Evolutionary conservation across 129 eudicot genomes (phyloP), one percentile per base, ranked within the genome.

Genomic region (Logfia minima): DNA sequence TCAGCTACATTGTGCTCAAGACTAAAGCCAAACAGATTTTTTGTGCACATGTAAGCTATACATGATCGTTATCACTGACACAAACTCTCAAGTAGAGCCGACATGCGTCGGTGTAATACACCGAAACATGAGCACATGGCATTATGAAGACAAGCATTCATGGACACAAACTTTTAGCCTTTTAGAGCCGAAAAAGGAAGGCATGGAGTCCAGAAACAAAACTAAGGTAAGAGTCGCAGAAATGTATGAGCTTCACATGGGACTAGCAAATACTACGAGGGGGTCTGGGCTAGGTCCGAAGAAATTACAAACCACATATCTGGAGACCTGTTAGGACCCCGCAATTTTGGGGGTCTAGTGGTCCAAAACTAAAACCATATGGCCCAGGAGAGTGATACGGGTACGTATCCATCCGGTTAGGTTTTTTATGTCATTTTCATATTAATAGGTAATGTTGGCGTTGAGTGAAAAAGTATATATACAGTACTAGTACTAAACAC

Each of bases 351-450:
- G 72, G 29, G 72, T 67, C 52, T 67, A 37, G 72, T 68, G 55
- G 52, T 39, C 72, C 53, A 68, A 19, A 68, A 37, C 39, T 14
- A 13, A 39, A 13, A 21, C 29, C 24, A n/a, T 65, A 43, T 26
- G 71, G 19, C 48, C 71, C 28, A 75, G 23, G 32, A 53, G 66
- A 70, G 60, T 70, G 35, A 70, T 7, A 45, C 1, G 53, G 16
- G 51, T 45, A 14, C 32, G 28, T 71, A 71, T 21, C 76, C 18
- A 31, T 71, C 76, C n/a, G 0, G 29, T 72, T 53, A 55, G 66
- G 76, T 29, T 64, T 28, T 18, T 31, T 3, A 31, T 29, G 51
- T 71, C 77, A 14, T n/a, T 55, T 32, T 72, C 76, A 18, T n/a
- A 5, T 29, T 8, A 3, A 32, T 13, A 22, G 32, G 37, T 70